Evolutionary conservation across 768 basidiomycete genomes (phyloP).

Genomic region (Inosperma sp.): DNA sequence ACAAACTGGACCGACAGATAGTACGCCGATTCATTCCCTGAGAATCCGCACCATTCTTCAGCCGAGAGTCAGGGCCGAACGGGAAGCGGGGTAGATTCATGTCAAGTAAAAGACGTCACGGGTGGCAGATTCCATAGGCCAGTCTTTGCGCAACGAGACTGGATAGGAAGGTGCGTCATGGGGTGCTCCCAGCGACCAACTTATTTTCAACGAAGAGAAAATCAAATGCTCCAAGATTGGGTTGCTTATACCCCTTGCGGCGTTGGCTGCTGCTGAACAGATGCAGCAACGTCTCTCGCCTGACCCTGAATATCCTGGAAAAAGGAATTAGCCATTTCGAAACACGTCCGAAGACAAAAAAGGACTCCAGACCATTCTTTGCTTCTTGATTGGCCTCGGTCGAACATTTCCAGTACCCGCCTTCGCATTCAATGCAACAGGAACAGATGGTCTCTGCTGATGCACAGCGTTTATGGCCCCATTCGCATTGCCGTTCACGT

Average conservation of each 20-base stretch:
- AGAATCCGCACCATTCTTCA: no score
- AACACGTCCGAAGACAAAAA: conserved; percentile 5
- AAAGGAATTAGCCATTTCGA: conserved; percentile 6
- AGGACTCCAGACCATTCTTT: conserved; percentile 55
- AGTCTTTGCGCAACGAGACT: no score
- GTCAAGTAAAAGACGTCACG: no score
- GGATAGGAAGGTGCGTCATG: no score
- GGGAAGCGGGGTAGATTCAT: no score
- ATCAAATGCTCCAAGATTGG: conserved; percentile 4
- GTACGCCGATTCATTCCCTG: no score
- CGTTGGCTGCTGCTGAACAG: conserved; percentile 69
- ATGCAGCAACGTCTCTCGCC: conserved; percentile 47
- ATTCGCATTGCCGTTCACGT: conserved; percentile 33
- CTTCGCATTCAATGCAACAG: conserved; percentile 44
- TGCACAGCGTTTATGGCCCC: conserved; percentile 26
- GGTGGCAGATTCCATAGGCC: neutral
- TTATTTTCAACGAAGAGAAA: neutral
- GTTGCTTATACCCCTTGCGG: conserved; percentile 59
- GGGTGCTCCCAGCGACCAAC: no score
- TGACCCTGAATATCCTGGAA: conserved; percentile 61
- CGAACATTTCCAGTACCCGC: conserved; percentile 54
- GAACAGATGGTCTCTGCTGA: conserved; percentile 14
- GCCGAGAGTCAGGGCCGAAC: no score
- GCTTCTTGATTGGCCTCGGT: conserved; percentile 73
- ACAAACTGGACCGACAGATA: no score